These are phyloP conservation scores for Scheffersomyces titani DNA, from an alignment of 1,139 yeast genomes.

Conservation along the genomic window DNA sequence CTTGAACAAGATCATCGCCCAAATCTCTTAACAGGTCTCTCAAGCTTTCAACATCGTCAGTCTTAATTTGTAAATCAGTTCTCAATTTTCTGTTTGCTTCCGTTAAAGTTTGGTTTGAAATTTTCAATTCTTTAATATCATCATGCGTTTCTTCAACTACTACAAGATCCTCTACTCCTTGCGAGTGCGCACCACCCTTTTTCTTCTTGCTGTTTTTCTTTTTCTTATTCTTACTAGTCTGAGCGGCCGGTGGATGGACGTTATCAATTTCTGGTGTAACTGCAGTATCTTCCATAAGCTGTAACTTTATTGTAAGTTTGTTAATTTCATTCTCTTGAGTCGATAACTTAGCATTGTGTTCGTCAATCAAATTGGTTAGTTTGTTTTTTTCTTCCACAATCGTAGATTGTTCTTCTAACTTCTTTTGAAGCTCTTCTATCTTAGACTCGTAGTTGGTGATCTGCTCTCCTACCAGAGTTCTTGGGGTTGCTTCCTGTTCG, in stretches of 20 bases:
- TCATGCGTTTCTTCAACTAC: background rate
- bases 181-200: background rate
- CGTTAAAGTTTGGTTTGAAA: conserved; percentile 16
- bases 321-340: conserved; percentile 2
- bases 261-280: background rate
- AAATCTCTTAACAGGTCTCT: conserved; percentile 73
- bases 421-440: background rate
- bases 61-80: conserved; percentile 26
- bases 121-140: conserved; percentile 6
- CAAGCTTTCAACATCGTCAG: conserved; percentile 57
- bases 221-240: background rate
- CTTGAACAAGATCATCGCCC: conserved; percentile 72
- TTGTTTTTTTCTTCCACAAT: background rate
- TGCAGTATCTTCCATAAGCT: background rate
- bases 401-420: background rate
- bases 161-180: background rate
- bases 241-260: conserved; percentile 1
- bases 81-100: conserved; percentile 16
- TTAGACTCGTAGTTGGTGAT: background rate
- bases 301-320: conserved; percentile 2
- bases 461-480: background rate
- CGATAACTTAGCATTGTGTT: background rate
- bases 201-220: conserved; percentile 7
- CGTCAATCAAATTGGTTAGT: conserved; percentile 1
- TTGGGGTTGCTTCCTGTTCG: background rate